Evolutionary conservation across 768 basidiomycete genomes (phyloP).

Genomic region (Boletus sp.): DNA sequence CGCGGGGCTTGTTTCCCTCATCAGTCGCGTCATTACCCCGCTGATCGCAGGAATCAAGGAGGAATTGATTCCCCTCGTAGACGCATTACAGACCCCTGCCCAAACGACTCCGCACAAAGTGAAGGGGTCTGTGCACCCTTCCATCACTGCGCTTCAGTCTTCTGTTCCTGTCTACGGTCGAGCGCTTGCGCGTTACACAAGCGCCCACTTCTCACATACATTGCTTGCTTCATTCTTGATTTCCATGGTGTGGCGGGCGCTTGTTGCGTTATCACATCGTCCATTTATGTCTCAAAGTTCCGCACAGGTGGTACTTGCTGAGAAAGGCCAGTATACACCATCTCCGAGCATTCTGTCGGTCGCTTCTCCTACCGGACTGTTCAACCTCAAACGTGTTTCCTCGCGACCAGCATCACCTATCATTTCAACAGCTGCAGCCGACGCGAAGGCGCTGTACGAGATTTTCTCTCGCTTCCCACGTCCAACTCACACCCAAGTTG

Average conservation of each 20-base stretch:
- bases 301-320: constrained; percentile 26
- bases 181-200: constrained; percentile 55
- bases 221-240: constrained; percentile 70
- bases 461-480: constrained; percentile 60
- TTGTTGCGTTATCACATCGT: constrained; percentile 72
- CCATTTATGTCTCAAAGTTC: constrained; percentile 43
- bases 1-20: constrained; percentile 67
- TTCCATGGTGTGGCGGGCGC: constrained; percentile 68
- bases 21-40: constrained; percentile 66
- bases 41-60: constrained; percentile 59
- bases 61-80: constrained; percentile 60
- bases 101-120: constrained; percentile 19
- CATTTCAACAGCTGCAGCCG: constrained; percentile 46
- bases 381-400: constrained; percentile 62
- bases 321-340: constrained; percentile 44
- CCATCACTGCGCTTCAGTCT: constrained; percentile 56
- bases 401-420: constrained; percentile 68
- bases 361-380: constrained; percentile 56
- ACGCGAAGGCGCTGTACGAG: constrained; percentile 62
- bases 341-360: constrained; percentile 47
- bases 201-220: constrained; percentile 53
- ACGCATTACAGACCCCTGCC: constrained; percentile 54
- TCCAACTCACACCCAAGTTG: constrained; percentile 54
- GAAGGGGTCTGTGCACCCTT: constrained; percentile 45
- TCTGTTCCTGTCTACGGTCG: constrained; percentile 63